Conservation (phyloP, 371 early-diverging fungal genomes). For the Nematocida major region DNA sequence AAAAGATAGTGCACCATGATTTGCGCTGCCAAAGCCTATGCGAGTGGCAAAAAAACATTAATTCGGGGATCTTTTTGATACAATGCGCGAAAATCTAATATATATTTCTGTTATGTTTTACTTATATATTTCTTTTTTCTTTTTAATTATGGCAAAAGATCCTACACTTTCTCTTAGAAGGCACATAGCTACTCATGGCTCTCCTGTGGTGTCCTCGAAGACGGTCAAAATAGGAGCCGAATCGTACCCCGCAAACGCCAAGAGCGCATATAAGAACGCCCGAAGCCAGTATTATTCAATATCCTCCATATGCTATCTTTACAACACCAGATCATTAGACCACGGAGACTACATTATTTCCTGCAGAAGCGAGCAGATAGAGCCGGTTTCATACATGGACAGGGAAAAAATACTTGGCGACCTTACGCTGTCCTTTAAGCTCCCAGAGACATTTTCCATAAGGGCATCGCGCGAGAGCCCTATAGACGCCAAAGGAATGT, state of each 20-base stretch:
- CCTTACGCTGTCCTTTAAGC: slow-evolving; percentile 6
- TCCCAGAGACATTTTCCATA: background rate
- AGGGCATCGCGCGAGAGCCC: background rate
- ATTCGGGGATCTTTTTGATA: background rate
- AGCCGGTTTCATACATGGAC: slow-evolving; percentile 41
- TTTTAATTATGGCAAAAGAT: background rate
- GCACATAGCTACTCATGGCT: background rate
- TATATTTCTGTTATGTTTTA: background rate
- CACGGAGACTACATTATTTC: slow-evolving; percentile 32
- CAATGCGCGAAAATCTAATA: background rate
- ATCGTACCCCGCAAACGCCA: background rate
- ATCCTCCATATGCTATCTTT: slow-evolving; percentile 22
- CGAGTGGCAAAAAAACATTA: background rate
- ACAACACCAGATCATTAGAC: slow-evolving; percentile 10
- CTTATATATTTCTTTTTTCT: background rate
- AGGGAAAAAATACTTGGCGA: slow-evolving; percentile 44
- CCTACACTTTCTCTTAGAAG: slow-evolving; percentile 7
- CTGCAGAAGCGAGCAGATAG: slow-evolving; percentile 4
- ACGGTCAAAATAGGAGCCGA: background rate
- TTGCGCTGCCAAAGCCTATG: background rate
- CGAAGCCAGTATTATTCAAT: slow-evolving; percentile 19
- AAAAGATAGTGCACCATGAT: too few species aligned
- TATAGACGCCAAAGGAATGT: background rate
- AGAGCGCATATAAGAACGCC: slow-evolving; percentile 23
- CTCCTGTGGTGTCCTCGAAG: background rate